Percentiles rank a stretch among this genome's conserved stretches.
These are phyloP conservation scores for Flaveria ramosissima DNA, from an alignment of 129 eudicot species.

Conservation along the genomic window DNA sequence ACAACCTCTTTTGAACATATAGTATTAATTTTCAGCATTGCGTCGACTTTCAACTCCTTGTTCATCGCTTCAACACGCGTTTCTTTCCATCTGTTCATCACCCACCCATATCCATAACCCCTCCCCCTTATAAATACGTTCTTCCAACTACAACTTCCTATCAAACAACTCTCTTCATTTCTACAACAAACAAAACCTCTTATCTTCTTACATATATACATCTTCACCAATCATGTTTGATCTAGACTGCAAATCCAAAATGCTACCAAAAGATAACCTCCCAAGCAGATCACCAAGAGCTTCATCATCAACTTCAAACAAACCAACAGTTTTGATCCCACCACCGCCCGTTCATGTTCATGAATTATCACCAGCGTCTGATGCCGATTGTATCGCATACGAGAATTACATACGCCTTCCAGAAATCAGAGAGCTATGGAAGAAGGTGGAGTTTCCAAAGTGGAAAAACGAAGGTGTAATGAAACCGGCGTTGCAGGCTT, in stretches of 20 bases:
- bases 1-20: too few relatives aligned
- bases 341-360: constrained; percentile 46
- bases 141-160: constrained; percentile 16
- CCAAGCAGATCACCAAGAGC: constrained; percentile 60
- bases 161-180: background rate
- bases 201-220: background rate
- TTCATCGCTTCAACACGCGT: constrained; percentile 47
- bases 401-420: constrained; percentile 64
- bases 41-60: constrained; percentile 30
- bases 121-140: constrained; percentile 29
- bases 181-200: background rate
- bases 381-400: constrained; percentile 52
- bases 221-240: constrained; percentile 53
- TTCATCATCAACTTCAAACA: constrained; percentile 38
- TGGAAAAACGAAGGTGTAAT: constrained; percentile 58
- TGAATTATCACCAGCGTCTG: constrained; percentile 62
- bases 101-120: constrained; percentile 29
- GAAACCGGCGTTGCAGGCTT: constrained; percentile 66
- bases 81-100: constrained; percentile 11
- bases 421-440: constrained; percentile 52
- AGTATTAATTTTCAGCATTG: background rate
- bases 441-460: constrained; percentile 41
- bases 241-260: constrained; percentile 65
- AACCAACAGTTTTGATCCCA: constrained; percentile 43
- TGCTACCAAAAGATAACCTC: constrained; percentile 43